A percentile compares a stretch with the other conserved stretches of the same genome.
Evolutionary conservation across 148 eudicot species (phyloP).

Genomic region (Diospyros lotus): DNA sequence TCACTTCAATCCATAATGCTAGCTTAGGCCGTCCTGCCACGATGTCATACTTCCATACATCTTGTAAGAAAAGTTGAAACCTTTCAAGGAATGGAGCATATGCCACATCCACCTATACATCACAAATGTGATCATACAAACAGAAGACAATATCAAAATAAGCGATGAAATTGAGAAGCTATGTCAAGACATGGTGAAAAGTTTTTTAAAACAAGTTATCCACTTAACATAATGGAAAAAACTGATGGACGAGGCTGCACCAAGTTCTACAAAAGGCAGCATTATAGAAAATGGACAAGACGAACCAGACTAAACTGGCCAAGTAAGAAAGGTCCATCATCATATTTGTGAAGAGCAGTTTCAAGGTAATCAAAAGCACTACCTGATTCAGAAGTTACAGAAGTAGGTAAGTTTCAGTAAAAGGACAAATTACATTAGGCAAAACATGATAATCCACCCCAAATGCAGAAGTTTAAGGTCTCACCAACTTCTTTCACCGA

Average conservation of each 20-base stretch:
- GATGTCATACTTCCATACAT: conserved; percentile 57
- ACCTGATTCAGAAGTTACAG: conserved; percentile 28
- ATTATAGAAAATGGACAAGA: background rate
- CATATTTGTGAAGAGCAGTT: conserved; percentile 63
- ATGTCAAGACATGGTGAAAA: background rate
- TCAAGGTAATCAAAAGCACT: conserved; percentile 66
- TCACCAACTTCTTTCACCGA: conserved; percentile 43
- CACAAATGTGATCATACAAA: background rate
- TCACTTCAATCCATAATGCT: conserved; percentile 66
- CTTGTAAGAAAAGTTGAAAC: conserved; percentile 45
- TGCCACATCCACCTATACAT: conserved; percentile 44
- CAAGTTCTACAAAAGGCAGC: background rate
- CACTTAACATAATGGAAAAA: background rate
- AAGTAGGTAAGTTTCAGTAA: background rate
- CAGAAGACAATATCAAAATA: too few species aligned
- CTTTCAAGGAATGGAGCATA: conserved; percentile 70
- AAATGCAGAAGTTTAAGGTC: background rate
- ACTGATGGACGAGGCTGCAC: background rate
- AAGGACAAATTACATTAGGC: too few species aligned
- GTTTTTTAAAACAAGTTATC: background rate
- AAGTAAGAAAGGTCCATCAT: conserved; percentile 82
- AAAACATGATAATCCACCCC: background rate
- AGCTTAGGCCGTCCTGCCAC: conserved; percentile 50
- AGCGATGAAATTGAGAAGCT: background rate
- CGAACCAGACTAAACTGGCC: conserved; percentile 76